Evolutionary conservation across 164 flowering plant species (phyloP).

Genomic region (Saururus chinensis): DNA sequence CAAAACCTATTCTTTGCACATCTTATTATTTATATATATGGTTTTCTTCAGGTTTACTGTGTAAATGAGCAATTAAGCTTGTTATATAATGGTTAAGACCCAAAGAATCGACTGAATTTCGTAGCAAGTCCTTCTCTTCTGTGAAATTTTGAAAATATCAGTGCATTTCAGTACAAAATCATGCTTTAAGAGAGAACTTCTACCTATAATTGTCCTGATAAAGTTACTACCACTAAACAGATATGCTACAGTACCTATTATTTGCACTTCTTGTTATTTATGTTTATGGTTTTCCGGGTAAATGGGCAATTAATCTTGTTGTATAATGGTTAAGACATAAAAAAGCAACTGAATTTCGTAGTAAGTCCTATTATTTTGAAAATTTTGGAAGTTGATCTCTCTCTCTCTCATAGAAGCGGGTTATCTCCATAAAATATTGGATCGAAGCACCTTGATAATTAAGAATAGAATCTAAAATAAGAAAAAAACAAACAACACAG

Average conservation of each 20-base stretch:
- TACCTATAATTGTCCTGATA: no score
- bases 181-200: no score
- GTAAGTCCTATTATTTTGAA: constrained; percentile 49
- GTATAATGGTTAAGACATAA: constrained; percentile 90
- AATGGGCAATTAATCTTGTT: constrained; percentile 54
- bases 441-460: constrained; percentile 49
- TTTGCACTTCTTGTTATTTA: constrained; percentile 46
- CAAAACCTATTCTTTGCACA: constrained; percentile 64
- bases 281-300: constrained; percentile 27
- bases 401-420: constrained; percentile 69
- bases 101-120: constrained; percentile 53
- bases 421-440: constrained; percentile 80
- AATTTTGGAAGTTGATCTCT: constrained; percentile 67
- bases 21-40: constrained; percentile 46
- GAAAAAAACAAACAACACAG: not conserved
- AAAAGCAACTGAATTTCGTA: constrained; percentile 54
- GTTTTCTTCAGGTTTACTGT: constrained; percentile 25
- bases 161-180: no score
- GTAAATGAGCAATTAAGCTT: constrained; percentile 46
- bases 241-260: constrained; percentile 48
- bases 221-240: no score
- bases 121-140: constrained; percentile 51
- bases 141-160: no score
- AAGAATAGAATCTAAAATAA: not conserved
- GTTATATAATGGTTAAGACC: constrained; percentile 90